These are phyloP conservation scores for Drechslerella stenobrocha DNA, from an alignment of 2,329 filamentous ascomycete genomes.

Conservation along the genomic window DNA sequence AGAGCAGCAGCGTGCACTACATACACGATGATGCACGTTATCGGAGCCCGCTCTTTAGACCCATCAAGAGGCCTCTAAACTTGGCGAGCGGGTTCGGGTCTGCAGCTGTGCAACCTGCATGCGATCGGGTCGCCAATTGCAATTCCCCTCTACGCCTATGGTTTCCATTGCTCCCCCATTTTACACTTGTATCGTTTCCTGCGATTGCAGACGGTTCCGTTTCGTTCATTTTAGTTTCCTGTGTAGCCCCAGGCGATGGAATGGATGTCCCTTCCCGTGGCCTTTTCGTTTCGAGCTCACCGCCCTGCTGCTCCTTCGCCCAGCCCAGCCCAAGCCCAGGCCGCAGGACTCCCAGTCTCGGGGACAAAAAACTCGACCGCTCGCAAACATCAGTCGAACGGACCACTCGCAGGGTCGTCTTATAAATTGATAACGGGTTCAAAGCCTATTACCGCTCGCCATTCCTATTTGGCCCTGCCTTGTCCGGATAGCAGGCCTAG, in stretches of 20 bases:
- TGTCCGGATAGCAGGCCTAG: neutral
- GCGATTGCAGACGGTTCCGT: neutral
- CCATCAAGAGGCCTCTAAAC: too few relatives aligned
- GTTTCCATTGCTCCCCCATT: too few relatives aligned
- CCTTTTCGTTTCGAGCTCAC: conserved; percentile 21
- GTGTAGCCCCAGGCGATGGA: conserved; percentile 48
- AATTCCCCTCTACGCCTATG: neutral
- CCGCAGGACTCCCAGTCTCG: conserved; percentile 17
- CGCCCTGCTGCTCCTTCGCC: conserved; percentile 11
- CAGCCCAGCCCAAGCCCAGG: conserved; percentile 7
- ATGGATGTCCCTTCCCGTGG: conserved; percentile 50
- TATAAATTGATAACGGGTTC: neutral
- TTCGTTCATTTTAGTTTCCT: conserved; percentile 45
- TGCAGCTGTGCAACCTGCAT: conserved; percentile 32
- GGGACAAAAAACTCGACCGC: conserved; percentile 12
- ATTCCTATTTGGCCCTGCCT: neutral
- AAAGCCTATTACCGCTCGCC: neutral
- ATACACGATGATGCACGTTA: too few relatives aligned
- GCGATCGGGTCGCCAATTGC: conserved; percentile 21
- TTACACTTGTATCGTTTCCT: conserved; percentile 1
- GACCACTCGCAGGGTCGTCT: neutral
- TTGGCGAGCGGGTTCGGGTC: too few relatives aligned
- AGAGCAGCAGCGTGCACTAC: neutral
- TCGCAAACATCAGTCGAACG: conserved; percentile 9
- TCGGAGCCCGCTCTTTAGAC: too few relatives aligned